Base-by-base conservation (phyloP, 2,329 filamentous ascomycete species). In the Corniculantispora saksenae region DNA sequence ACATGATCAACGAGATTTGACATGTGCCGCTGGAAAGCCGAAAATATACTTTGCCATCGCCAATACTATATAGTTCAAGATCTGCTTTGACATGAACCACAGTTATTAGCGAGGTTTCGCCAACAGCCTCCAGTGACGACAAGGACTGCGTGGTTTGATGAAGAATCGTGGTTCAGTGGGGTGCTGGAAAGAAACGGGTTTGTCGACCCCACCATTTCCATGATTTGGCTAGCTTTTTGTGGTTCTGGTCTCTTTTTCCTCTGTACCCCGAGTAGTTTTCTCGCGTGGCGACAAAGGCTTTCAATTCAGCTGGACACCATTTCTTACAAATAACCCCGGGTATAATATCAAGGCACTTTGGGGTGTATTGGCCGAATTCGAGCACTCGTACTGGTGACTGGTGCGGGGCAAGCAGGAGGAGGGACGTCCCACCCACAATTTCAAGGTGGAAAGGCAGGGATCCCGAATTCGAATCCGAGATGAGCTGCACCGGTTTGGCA, bases 391-490 rank as follows among this genome's bases (percentile, higher is more conserved):
- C 19, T 23, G 1, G 43, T 43, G n/a, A 32, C 32, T 10, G 10
- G 32, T 32, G 54, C 38, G 54, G 54, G 54, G 54, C 21, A 15
- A 4, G 19, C n/a, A n/a, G 17, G 10, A 32, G 10, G 32, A 32
- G 32, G 32, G 32, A 32, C 25, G 47, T 25, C 47, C 21, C 47
- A 32, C 32, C 32, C 32, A 32, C 32, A 32, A 6, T 32, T 32
- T 32, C 32, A 32, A 32, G 32, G 32, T 32, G 10, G 6, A 32
- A 6, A 5, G 32, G 3, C n/a, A 25, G 12, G 25, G 3, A 27
- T 25, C 23, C 55, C 55, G 55, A 58, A 58, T 40, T 58, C 55
- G 55, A 58, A 47, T 58, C 13, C 55, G 55, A 58, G 55, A 45
- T 12, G 25, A 23, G 9, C 38, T 43, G 38, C 38, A 23, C 48